phyloP scores from a whole-genome alignment of 1,284 basidiomycete species.

The Microbotryum scabiosae region DNA sequence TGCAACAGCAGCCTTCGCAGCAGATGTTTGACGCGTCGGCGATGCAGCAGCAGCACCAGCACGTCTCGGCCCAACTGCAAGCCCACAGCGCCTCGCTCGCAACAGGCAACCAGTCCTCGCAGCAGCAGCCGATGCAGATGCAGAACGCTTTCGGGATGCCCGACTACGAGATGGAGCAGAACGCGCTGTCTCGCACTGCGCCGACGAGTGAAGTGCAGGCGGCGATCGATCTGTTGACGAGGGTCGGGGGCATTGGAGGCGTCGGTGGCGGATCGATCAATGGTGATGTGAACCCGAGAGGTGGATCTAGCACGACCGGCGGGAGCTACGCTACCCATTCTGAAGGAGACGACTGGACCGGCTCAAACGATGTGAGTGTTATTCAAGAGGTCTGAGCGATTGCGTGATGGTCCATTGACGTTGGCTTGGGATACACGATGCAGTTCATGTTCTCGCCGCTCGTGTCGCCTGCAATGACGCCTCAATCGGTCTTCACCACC shows the following conservation, averaged over 20 bases:
- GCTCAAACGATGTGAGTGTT: constrained; percentile 15
- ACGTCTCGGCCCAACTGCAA: constrained; percentile 2
- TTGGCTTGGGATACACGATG: neutral
- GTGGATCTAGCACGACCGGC: neutral
- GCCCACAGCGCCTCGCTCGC: neutral
- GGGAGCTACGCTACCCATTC: constrained; percentile 15
- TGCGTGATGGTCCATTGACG: neutral
- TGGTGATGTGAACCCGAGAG: constrained; percentile 5
- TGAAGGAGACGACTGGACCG: constrained; percentile 20
- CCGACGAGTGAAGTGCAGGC: too few relatives aligned
- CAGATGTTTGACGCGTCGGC: too few relatives aligned
- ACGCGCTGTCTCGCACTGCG: neutral
- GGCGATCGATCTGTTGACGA: constrained; percentile 2
- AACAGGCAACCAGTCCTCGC: neutral
- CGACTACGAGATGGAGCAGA: neutral
- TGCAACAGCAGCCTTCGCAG: constrained; percentile 9
- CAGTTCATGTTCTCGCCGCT: constrained; percentile 35
- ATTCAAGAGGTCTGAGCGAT: neutral
- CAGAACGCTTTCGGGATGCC: neutral
- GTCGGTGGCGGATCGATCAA: neutral
- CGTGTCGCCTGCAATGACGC: constrained; percentile 38
- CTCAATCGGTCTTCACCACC: constrained; percentile 28
- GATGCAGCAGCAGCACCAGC: constrained; percentile 4
- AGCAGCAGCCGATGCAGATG: neutral
- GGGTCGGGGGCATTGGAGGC: neutral